phyloP scores from a whole-genome alignment of 2,329 filamentous ascomycete genomes.

The Moelleriella libera region DNA sequence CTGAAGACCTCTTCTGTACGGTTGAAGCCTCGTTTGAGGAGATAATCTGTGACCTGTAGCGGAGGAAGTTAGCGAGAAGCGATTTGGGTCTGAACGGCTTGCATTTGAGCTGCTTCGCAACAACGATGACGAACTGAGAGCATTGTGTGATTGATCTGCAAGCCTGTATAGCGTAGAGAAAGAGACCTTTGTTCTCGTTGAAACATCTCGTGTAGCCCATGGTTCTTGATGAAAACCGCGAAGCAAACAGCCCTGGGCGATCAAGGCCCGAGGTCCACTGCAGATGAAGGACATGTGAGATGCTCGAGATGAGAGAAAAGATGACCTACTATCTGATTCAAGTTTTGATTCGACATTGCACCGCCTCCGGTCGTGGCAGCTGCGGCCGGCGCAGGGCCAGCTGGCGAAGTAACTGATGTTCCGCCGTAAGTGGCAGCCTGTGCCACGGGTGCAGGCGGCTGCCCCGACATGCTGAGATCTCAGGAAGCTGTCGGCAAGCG shows the following conservation, averaged over 20 bases:
- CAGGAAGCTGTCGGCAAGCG: background rate
- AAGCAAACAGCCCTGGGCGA: no score
- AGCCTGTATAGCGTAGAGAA: no score
- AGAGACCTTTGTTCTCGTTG: no score
- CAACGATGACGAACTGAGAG: no score
- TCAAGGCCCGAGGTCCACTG: no score
- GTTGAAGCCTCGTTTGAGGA: constrained; percentile 89
- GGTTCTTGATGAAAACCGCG: no score
- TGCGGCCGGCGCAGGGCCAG: constrained; percentile 14
- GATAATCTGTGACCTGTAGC: constrained; percentile 69
- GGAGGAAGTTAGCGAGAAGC: background rate
- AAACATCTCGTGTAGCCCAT: no score
- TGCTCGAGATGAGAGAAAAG: background rate
- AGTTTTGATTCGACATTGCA: constrained; percentile 67
- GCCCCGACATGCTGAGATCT: constrained; percentile 18
- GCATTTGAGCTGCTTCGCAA: no score
- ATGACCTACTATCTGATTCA: constrained; percentile 82
- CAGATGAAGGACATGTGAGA: no score
- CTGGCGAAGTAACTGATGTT: constrained; percentile 19
- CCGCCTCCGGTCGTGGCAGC: constrained; percentile 11
- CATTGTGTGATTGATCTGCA: no score
- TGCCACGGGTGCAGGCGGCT: constrained; percentile 14
- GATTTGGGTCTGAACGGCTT: background rate
- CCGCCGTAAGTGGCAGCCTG: constrained; percentile 16
- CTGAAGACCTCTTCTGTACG: constrained; percentile 85